A percentile compares a stretch with the other conserved stretches of the same genome.
Conservation (phyloP, 2,329 filamentous ascomycete genomes). For the Penicillium hesseltinei region DNA sequence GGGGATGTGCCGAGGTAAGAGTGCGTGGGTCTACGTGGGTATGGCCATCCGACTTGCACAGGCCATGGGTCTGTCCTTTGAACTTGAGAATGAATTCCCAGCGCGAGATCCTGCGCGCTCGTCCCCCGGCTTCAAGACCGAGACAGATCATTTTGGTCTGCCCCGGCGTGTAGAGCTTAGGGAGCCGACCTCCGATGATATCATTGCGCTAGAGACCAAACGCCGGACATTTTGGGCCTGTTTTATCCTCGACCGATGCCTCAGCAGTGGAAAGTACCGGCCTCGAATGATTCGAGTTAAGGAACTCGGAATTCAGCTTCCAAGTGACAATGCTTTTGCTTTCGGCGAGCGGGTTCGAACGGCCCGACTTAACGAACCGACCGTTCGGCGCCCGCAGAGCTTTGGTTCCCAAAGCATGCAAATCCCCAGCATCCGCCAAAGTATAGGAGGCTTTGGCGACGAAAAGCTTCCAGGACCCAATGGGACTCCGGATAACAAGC, state of each 20-base stretch:
- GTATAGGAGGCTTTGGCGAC: constrained; percentile 37
- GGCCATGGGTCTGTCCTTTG: constrained; percentile 46
- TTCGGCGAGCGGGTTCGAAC: constrained; percentile 56
- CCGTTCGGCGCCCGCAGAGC: constrained; percentile 38
- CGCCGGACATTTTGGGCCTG: constrained; percentile 59
- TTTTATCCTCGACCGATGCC: constrained; percentile 56
- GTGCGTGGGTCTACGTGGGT: constrained; percentile 52
- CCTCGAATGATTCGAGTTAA: constrained; percentile 53
- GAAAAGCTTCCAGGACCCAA: constrained; percentile 37
- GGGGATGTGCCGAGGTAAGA: constrained; percentile 54
- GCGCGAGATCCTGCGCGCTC: constrained; percentile 43
- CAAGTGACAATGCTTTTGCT: constrained; percentile 56
- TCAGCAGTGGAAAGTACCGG: constrained; percentile 55
- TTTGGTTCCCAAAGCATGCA: constrained; percentile 43
- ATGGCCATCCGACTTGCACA: constrained; percentile 48
- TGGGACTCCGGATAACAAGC: constrained; percentile 34
- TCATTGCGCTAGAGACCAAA: constrained; percentile 54
- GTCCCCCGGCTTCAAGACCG: constrained; percentile 37
- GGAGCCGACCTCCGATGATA: constrained; percentile 45
- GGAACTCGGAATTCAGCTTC: constrained; percentile 55
- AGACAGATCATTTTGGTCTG: constrained; percentile 41
- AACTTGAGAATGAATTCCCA: constrained; percentile 49
- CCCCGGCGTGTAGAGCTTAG: constrained; percentile 34
- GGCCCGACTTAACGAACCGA: constrained; percentile 47
- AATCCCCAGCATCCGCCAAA: constrained; percentile 44